Conservation (phyloP, 805 yeast species). For the Tetrapisispora arboricola region DNA sequence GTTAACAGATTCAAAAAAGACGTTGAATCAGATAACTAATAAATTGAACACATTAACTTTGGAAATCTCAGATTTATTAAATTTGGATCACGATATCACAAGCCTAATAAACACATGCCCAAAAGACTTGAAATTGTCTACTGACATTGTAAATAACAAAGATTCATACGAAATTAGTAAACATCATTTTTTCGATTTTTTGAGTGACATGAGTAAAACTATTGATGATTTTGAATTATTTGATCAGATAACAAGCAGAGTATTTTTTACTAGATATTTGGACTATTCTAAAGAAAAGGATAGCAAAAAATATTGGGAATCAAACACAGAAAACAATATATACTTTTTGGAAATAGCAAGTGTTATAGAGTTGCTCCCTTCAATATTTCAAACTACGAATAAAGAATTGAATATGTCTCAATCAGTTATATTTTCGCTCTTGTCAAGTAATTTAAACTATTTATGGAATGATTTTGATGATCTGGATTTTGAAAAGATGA, state of each 20-base stretch:
- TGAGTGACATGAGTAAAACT: background rate
- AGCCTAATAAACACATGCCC: too few relatives aligned
- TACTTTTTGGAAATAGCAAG: background rate
- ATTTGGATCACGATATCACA: too few relatives aligned
- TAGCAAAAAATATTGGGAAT: background rate
- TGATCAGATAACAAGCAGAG: background rate
- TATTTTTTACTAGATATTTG: background rate
- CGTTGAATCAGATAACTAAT: too few relatives aligned
- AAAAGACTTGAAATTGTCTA: background rate
- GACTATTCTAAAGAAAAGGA: background rate
- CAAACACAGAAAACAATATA: background rate
- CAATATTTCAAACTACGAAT: constrained; percentile 12
- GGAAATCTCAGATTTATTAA: too few relatives aligned
- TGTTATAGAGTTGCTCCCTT: background rate
- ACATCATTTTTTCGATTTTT: background rate
- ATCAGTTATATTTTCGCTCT: constrained; percentile 11
- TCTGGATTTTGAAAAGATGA: constrained; percentile 13
- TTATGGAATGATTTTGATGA: constrained; percentile 15
- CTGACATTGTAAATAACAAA: background rate
- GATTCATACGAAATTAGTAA: background rate
- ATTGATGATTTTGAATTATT: background rate
- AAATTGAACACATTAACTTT: background rate
- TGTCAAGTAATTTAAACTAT: constrained; percentile 5
- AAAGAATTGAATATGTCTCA: constrained; percentile 18
- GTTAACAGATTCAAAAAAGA: background rate